Evolutionary conservation across 352 stramenopile species (phyloP).

Genomic region (Globisporangium nunn): DNA sequence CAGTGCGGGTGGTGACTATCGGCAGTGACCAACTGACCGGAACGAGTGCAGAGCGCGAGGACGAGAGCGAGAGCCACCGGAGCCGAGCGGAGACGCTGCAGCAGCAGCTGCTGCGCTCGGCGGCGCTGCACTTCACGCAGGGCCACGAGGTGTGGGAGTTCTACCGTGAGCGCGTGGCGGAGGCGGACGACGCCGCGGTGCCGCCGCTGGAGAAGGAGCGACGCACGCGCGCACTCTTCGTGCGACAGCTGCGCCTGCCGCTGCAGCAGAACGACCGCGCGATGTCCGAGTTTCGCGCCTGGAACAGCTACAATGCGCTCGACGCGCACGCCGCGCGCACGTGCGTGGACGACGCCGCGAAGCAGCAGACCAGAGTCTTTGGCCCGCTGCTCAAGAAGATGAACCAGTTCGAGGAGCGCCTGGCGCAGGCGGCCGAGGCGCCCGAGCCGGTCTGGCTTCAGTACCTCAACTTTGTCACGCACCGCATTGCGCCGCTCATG

Average conservation of each 20-base stretch:
- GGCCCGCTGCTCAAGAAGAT: conserved; percentile 55
- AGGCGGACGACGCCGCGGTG: conserved; percentile 1
- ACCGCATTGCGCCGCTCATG: conserved; percentile 35
- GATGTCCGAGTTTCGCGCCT: conserved; percentile 72
- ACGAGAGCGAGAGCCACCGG: neutral
- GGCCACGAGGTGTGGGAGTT: conserved; percentile 58
- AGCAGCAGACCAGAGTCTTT: conserved; percentile 34
- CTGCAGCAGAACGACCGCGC: conserved; percentile 66
- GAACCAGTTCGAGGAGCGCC: conserved; percentile 35
- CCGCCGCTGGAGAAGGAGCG: conserved; percentile 27
- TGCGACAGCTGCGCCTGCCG: conserved; percentile 46
- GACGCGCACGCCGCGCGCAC: conserved; percentile 8
- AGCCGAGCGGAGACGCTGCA: conserved; percentile 18
- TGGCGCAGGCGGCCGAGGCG: conserved; percentile 13
- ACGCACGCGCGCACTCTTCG: conserved; percentile 32
- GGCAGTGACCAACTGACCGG: neutral
- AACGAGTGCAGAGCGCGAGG: neutral
- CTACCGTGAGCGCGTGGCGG: conserved; percentile 33
- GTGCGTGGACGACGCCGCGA: conserved; percentile 22
- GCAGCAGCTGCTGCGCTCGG: conserved; percentile 20
- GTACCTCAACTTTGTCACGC: conserved; percentile 64
- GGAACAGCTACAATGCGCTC: conserved; percentile 57
- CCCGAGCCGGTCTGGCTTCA: conserved; percentile 34
- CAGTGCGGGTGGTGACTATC: neutral
- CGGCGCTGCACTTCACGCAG: conserved; percentile 43